Evolutionary conservation across 129 eudicot species (phyloP).

Genomic region (Centrapalus pauciflorus): DNA sequence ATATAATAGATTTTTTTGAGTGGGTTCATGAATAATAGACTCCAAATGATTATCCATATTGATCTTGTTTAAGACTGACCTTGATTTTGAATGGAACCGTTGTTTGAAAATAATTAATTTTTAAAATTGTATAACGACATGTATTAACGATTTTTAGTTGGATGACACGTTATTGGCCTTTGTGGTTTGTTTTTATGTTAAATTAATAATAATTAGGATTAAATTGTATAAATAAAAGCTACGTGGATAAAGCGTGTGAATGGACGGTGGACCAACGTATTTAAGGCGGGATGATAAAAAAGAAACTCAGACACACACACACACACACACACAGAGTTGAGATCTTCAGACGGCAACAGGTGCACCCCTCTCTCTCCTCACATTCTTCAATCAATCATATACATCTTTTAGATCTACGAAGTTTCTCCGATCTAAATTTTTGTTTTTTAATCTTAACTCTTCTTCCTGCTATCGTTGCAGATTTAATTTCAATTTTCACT

Average conservation of each 20-base stretch:
- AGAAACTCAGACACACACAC: background rate
- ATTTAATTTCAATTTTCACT: slow-evolving; percentile 4
- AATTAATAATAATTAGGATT: no score
- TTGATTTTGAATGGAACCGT: no score
- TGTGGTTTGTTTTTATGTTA: no score
- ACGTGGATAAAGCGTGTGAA: slow-evolving; percentile 30
- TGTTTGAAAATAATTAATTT: no score
- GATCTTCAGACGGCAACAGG: slow-evolving; percentile 16
- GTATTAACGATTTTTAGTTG: no score
- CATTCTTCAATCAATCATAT: background rate
- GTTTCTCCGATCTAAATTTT: slow-evolving; percentile 6
- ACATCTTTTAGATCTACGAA: slow-evolving; percentile 16
- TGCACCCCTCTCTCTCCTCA: slow-evolving; percentile 5
- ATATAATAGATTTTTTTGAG: no score
- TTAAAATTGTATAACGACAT: no score
- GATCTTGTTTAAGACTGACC: no score
- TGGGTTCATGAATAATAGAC: no score
- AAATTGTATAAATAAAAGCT: background rate
- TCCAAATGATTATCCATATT: no score
- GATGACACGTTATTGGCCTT: no score
- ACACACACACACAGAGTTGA: slow-evolving; percentile 10
- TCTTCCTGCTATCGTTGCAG: slow-evolving; percentile 17
- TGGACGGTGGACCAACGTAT: slow-evolving; percentile 30
- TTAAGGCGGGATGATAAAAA: slow-evolving; percentile 21
- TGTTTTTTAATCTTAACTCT: background rate